Conservation (phyloP, 1,284 basidiomycete species). For the Ceratobasidium sp. region DNA sequence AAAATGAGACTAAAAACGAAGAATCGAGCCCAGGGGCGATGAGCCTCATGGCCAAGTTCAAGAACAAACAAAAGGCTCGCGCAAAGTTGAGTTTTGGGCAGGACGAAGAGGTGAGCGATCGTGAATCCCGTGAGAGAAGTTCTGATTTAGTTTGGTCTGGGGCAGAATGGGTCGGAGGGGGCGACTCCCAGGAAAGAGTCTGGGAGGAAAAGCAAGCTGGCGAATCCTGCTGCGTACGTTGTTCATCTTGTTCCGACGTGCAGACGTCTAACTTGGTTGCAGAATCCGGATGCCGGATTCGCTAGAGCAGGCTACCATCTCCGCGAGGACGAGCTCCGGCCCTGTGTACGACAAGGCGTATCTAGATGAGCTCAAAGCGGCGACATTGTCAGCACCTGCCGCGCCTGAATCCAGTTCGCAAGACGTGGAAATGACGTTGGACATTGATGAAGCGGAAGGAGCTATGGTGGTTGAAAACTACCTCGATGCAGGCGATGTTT, state of each 20-base stretch:
- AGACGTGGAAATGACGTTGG: slow-evolving; percentile 53
- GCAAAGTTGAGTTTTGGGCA: slow-evolving; percentile 83
- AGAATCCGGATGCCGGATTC: slow-evolving; percentile 55
- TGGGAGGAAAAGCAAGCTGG: slow-evolving; percentile 69
- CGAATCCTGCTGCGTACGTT: slow-evolving; percentile 58
- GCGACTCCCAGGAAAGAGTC: slow-evolving; percentile 81
- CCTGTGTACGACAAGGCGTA: slow-evolving; percentile 82
- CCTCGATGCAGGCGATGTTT: slow-evolving; percentile 51
- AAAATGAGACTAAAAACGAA: slow-evolving; percentile 34
- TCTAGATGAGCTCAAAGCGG: slow-evolving; percentile 84
- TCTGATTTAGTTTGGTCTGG: slow-evolving; percentile 48
- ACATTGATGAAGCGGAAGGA: slow-evolving; percentile 61
- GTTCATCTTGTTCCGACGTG: slow-evolving; percentile 47
- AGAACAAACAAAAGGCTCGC: slow-evolving; percentile 68
- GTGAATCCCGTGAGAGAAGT: slow-evolving; percentile 48
- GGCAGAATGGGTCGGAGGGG: slow-evolving; percentile 69
- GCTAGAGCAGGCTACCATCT: slow-evolving; percentile 65
- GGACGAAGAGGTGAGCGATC: slow-evolving; percentile 71
- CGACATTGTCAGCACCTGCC: slow-evolving; percentile 72
- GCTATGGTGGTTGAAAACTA: slow-evolving; percentile 63
- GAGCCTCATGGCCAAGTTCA: slow-evolving; percentile 63
- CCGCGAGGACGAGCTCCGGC: slow-evolving; percentile 58
- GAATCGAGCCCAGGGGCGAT: slow-evolving; percentile 46
- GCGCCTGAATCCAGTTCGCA: slow-evolving; percentile 54
- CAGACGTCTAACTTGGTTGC: neutral